Percentiles rank a stretch among this genome's conserved stretches.
Conservation (phyloP, 2,329 filamentous ascomycete genomes). For the Fusarium musae region DNA sequence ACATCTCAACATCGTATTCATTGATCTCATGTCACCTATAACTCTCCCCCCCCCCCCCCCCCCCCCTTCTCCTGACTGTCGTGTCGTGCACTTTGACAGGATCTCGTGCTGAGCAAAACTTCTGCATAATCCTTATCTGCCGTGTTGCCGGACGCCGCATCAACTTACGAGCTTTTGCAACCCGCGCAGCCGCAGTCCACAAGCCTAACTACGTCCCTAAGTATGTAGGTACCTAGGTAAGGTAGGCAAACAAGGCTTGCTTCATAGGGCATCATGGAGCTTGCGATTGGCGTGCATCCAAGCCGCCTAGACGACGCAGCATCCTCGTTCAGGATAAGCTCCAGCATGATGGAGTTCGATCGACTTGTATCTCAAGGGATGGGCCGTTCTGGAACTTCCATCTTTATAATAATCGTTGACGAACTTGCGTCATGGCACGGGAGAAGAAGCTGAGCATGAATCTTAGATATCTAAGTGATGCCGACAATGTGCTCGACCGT, state of each 20-base stretch:
- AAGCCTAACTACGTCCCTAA: not conserved
- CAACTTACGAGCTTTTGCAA: slow-evolving; percentile 1
- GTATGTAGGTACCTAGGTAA: not conserved
- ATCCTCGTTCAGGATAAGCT: too few species aligned
- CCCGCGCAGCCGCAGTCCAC: slow-evolving; percentile 3
- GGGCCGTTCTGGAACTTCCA: too few species aligned
- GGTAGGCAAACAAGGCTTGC: not conserved
- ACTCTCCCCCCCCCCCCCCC: not conserved
- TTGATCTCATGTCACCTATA: slow-evolving; percentile 40
- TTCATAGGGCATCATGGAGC: too few species aligned
- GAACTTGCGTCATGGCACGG: slow-evolving; percentile 11
- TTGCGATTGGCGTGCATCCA: too few species aligned
- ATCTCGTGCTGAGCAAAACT: slow-evolving; percentile 6
- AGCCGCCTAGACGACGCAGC: too few species aligned
- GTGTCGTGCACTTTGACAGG: not conserved
- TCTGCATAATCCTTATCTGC: slow-evolving; percentile 21
- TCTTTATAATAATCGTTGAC: too few species aligned
- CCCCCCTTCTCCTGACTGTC: slow-evolving; percentile 5
- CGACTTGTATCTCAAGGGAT: too few species aligned
- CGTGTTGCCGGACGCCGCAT: slow-evolving; percentile 20
- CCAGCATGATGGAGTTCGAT: too few species aligned
- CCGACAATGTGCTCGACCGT: not conserved
- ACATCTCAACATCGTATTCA: slow-evolving; percentile 38
- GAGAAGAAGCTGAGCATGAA: not conserved
- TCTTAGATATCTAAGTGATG: not conserved